Evolutionary conservation across 2,329 filamentous ascomycete genomes (phyloP).

Genomic region (Pyrenophora tritici-repentis): DNA sequence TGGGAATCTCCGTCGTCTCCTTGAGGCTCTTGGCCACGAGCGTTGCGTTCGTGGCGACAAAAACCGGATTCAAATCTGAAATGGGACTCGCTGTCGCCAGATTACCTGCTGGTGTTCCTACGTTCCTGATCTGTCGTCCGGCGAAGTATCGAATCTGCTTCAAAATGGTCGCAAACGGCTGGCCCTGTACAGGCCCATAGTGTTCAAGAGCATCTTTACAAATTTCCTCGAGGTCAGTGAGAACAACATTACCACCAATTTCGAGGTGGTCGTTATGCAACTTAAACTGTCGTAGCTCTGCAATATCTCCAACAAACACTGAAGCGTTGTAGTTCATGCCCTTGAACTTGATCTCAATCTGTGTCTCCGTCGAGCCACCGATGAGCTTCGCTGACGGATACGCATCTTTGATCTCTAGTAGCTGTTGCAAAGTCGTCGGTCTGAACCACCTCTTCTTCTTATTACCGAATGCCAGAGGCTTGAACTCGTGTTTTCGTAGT

Average conservation of each 20-base stretch:
- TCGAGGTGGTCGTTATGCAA: conserved; percentile 84
- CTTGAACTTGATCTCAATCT: conserved; percentile 99
- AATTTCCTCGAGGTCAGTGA: conserved; percentile 89
- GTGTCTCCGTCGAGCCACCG: conserved; percentile 93
- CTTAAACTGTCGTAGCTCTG: conserved; percentile 80
- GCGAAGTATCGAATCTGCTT: conserved; percentile 96
- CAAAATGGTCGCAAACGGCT: conserved; percentile 87
- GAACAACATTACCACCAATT: conserved; percentile 87
- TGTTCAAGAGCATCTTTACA: conserved; percentile 77
- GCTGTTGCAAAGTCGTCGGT: conserved; percentile 81
- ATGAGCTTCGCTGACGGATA: conserved; percentile 91
- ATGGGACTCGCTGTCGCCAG: conserved; percentile 94
- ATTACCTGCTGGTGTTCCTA: conserved; percentile 95
- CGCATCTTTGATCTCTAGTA: conserved; percentile 87
- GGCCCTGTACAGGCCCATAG: conserved; percentile 72
- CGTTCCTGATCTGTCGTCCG: conserved; percentile 92
- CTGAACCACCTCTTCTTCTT: conserved; percentile 94
- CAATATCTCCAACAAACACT: conserved; percentile 90
- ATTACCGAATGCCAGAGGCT: conserved; percentile 85
- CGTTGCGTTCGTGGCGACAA: conserved; percentile 83
- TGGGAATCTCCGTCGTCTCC: conserved; percentile 81
- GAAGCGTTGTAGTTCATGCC: conserved; percentile 87
- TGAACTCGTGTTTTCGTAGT: conserved; percentile 80
- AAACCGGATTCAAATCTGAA: conserved; percentile 91
- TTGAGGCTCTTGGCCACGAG: conserved; percentile 78